Conservation (phyloP, 2,329 filamentous ascomycete species). For the Malbranchea zuffiana region DNA sequence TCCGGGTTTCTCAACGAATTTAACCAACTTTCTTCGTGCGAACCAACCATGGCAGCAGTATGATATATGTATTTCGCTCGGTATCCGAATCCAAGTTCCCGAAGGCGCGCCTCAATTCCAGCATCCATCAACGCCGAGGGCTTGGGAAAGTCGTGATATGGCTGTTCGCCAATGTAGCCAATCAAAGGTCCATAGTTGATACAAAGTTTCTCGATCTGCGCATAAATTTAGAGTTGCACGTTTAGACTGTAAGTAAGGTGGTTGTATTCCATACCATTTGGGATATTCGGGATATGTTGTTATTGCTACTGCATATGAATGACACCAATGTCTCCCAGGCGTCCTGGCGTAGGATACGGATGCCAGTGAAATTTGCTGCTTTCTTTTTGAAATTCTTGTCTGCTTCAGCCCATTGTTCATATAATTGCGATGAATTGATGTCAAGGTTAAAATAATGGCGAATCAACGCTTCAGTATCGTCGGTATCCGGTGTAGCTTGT, state of each 20-base stretch:
- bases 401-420: slow-evolving; percentile 72
- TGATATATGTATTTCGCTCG: slow-evolving; percentile 83
- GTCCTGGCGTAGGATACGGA: slow-evolving; percentile 87
- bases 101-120: slow-evolving; percentile 68
- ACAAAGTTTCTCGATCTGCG: slow-evolving; percentile 72
- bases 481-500: slow-evolving; percentile 25
- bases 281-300: slow-evolving; percentile 89
- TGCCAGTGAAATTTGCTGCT: slow-evolving; percentile 76
- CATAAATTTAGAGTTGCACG: slow-evolving; percentile 6
- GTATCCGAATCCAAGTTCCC: slow-evolving; percentile 85
- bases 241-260: not conserved
- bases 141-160: slow-evolving; percentile 78
- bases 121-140: slow-evolving; percentile 61
- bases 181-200: slow-evolving; percentile 70
- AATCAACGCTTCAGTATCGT: slow-evolving; percentile 64
- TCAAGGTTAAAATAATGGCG: slow-evolving; percentile 78
- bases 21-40: slow-evolving; percentile 63
- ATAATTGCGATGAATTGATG: slow-evolving; percentile 64
- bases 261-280: slow-evolving; percentile 58
- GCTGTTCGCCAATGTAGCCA: slow-evolving; percentile 54
- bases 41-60: slow-evolving; percentile 65
- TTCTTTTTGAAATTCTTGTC: slow-evolving; percentile 84
- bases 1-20: slow-evolving; percentile 67
- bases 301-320: slow-evolving; percentile 98
- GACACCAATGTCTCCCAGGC: slow-evolving; percentile 88